Percentiles rank a stretch among this genome's conserved stretches.
phyloP scores from a whole-genome alignment of 257 asterid species.

The Osmanthus fragrans region DNA sequence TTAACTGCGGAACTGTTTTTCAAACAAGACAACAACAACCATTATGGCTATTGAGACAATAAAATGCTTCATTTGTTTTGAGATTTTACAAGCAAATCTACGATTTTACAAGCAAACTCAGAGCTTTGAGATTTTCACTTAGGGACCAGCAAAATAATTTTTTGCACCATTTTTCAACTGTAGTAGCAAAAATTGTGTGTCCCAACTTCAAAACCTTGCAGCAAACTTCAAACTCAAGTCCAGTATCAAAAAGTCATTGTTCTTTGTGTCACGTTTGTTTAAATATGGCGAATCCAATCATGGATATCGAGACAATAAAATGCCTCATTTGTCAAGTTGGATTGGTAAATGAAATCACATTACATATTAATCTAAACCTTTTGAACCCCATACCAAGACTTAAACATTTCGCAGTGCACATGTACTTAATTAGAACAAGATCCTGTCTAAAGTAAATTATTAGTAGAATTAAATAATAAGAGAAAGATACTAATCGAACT shows the following conservation, averaged over 20 bases:
- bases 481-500: background rate
- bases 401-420: background rate
- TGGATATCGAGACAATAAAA: background rate
- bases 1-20: background rate
- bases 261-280: background rate
- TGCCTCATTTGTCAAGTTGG: background rate
- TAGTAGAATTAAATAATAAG: background rate
- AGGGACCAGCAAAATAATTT: background rate
- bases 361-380: background rate
- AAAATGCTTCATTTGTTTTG: no score
- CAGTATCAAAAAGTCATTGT: background rate
- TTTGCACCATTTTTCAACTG: background rate
- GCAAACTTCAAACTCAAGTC: background rate
- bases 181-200: background rate
- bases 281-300: background rate
- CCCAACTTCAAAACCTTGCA: background rate
- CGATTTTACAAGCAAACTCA: background rate
- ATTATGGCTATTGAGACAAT: background rate
- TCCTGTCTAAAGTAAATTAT: background rate
- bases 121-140: background rate
- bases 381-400: background rate
- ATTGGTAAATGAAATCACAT: background rate
- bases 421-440: background rate
- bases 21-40: background rate
- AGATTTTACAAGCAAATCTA: background rate